Conservation (phyloP, 2,329 filamentous ascomycete species). For the Fusarium citri region DNA sequence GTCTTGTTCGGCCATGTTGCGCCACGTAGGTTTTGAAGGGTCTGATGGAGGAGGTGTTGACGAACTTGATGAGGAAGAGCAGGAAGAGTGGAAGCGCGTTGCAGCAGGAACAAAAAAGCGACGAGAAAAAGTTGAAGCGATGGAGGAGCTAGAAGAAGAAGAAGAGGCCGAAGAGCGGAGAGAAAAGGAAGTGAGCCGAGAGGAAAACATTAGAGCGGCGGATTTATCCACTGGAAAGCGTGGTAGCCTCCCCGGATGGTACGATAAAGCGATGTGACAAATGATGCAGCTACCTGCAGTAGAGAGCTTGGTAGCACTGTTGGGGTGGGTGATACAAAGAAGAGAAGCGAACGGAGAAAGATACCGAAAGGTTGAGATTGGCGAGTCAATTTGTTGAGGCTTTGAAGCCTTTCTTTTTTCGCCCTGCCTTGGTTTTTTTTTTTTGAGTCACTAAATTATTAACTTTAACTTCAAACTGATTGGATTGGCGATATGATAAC, state of each 20-base stretch:
- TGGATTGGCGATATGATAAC: conserved; percentile 27
- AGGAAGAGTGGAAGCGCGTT: conserved; percentile 18
- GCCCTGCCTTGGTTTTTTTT: conserved; percentile 10
- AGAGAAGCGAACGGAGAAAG: conserved; percentile 18
- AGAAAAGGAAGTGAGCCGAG: conserved; percentile 36
- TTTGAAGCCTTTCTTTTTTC: not conserved
- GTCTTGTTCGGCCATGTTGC: conserved; percentile 54
- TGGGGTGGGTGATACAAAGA: conserved; percentile 2
- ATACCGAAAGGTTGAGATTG: conserved; percentile 22
- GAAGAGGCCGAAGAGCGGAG: conserved; percentile 18
- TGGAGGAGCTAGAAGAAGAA: conserved; percentile 17
- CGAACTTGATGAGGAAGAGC: conserved; percentile 10
- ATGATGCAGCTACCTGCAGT: conserved; percentile 24
- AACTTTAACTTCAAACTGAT: conserved; percentile 30
- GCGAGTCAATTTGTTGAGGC: conserved; percentile 35
- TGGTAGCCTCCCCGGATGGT: conserved; percentile 4
- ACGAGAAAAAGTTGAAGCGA: conserved; percentile 3
- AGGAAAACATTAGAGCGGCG: conserved; percentile 39
- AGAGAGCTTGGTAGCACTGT: conserved; percentile 11
- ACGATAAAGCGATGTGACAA: conserved; percentile 29
- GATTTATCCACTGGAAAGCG: conserved; percentile 23
- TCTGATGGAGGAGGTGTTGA: not conserved
- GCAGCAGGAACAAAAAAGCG: not conserved
- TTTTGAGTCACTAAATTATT: not conserved
- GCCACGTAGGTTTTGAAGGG: conserved; percentile 33